phyloP scores from a whole-genome alignment of 2,329 filamentous ascomycete genomes.

The Aphanoascus verrucosus region DNA sequence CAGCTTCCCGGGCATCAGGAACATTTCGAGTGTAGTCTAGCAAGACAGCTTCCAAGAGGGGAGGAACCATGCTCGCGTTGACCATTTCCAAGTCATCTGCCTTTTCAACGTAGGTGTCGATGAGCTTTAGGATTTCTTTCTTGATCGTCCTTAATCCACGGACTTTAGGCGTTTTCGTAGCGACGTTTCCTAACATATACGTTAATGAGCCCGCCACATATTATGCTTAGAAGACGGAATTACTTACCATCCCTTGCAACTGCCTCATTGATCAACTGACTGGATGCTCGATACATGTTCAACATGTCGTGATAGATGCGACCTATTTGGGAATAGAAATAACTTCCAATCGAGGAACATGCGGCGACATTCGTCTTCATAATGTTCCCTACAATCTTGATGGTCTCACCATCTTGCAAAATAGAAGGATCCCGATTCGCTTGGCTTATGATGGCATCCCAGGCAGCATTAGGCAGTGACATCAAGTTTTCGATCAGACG shows the following conservation, averaged over 20 bases:
- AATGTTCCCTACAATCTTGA: conserved; percentile 98
- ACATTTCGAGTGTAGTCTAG: conserved; percentile 97
- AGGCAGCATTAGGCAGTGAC: conserved; percentile 84
- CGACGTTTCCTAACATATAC: conserved; percentile 58
- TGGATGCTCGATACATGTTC: conserved; percentile 98
- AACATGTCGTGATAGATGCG: conserved; percentile 98
- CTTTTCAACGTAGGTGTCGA: conserved; percentile 96
- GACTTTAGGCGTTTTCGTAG: conserved; percentile 94
- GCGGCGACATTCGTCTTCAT: conserved; percentile 99
- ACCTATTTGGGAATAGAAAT: conserved; percentile 96
- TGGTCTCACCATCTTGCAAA: conserved; percentile 83
- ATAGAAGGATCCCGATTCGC: conserved; percentile 77
- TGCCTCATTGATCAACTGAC: conserved; percentile 85
- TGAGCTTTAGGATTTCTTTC: conserved; percentile 97
- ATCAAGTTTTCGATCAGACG: conserved; percentile 83
- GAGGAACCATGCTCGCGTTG: conserved; percentile 87
- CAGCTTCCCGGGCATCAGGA: conserved; percentile 85
- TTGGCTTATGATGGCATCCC: conserved; percentile 86
- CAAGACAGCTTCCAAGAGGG: conserved; percentile 83
- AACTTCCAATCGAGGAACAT: conserved; percentile 88
- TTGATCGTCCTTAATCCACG: conserved; percentile 94
- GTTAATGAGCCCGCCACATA: conserved; percentile 15
- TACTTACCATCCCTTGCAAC: conserved; percentile 66
- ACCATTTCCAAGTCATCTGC: conserved; percentile 92
- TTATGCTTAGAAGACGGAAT: neutral